Evolutionary conservation across 1,139 yeast species (phyloP), one percentile per base, ranked within the genome.

Genomic region (Saccharomyces hybrid): DNA sequence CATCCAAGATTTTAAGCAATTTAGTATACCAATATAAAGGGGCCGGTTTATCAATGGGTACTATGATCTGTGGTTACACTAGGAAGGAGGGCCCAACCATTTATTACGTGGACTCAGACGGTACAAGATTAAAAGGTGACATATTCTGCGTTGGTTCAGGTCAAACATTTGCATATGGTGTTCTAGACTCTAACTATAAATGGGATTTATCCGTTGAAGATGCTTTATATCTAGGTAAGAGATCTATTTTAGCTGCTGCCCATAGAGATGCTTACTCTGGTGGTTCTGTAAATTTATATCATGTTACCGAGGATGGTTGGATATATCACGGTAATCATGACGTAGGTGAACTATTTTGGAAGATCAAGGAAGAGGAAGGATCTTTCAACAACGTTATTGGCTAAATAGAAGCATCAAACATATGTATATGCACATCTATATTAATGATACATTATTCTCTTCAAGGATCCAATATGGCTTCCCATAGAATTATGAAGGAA

Each of bases 91-190:
- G 97, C 8, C 97, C 99, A 52, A 84, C 97, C 31, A 86, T 93
- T 57, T 93, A 86, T 74, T 95, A 93, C 67, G 99, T 93, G 48
- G 99, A 93, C 74, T 87, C 96, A 46, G 99, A 93, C 68, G 99
- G 99, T 55, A 87, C 97, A 9, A 82, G 99, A 72, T 78, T 93
- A 66, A 87, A 89, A 72, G 99, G 99, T 55, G 97, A 93, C 68
- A 67, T 90, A 60, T 95, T 95, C 74, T 90, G 97, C 78, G 99
- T 93, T 38, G 99, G 99, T 50, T 91, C 98, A 0, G 99, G 99
- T 73, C 99, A 93, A 75, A 93, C 99, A 0, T 93, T 93, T 74
- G 99, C 99, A n/a, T 93, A 93, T 69, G 99, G 99, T 78, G 99
- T 93, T 27, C 78, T 93, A 62, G 99, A 93, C 71, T 82, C 96